Conservation (phyloP, 768 basidiomycete species). For the Cystofilobasidium macerans region DNA sequence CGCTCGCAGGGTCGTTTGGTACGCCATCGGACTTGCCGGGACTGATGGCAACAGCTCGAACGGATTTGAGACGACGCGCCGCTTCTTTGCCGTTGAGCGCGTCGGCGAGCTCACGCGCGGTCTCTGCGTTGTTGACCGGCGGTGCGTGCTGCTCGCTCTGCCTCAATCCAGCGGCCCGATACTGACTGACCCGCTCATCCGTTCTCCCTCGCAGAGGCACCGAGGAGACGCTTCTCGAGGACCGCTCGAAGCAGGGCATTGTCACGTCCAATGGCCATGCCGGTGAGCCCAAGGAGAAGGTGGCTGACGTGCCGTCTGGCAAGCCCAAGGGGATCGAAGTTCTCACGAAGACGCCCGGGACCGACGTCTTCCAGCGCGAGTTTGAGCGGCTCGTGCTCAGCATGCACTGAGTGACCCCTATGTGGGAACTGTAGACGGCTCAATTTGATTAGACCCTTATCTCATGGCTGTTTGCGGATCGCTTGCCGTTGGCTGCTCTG, state of each 20-base stretch:
- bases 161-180: background rate
- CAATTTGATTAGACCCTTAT: no score
- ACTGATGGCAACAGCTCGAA: conserved; percentile 23
- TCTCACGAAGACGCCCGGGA: conserved; percentile 13
- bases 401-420: background rate
- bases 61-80: conserved; percentile 51
- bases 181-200: no score
- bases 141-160: conserved; percentile 33
- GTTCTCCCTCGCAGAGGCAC: conserved; percentile 17
- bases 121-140: conserved; percentile 74
- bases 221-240: conserved; percentile 5
- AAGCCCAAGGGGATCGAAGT: conserved; percentile 7
- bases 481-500: no score
- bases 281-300: background rate
- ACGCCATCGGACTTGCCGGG: conserved; percentile 51
- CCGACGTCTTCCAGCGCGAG: background rate
- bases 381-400: conserved; percentile 5
- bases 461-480: no score
- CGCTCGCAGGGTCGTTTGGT: conserved; percentile 56
- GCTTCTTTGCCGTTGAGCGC: conserved; percentile 60
- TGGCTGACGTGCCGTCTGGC: no score
- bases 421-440: no score
- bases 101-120: conserved; percentile 70
- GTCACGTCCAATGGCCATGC: background rate
- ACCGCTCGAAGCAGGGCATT: conserved; percentile 13